Conservation (phyloP, 441 rosid species). For the Caryocar brasiliense region DNA sequence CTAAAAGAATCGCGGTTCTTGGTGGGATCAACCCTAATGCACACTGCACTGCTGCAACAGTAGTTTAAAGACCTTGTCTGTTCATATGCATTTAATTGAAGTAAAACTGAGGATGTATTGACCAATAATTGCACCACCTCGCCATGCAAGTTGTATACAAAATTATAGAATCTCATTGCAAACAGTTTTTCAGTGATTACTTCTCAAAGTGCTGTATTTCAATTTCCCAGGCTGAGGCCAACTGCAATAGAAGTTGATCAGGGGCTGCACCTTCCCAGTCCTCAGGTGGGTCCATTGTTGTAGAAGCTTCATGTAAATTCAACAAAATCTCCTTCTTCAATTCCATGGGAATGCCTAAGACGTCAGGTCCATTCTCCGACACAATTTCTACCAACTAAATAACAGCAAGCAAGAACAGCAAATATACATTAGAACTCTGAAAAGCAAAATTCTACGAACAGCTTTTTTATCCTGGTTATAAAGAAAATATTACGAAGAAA, state of each 20-base stretch:
- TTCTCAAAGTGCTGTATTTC: conserved; percentile 61
- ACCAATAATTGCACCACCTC: too few species aligned
- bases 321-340: conserved; percentile 73
- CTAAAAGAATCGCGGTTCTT: too few species aligned
- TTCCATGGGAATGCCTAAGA: conserved; percentile 61
- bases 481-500: too few species aligned
- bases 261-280: conserved; percentile 90
- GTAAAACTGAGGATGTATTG: not conserved
- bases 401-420: conserved; percentile 1
- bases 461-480: too few species aligned
- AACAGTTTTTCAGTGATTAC: conserved; percentile 18
- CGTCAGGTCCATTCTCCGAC: conserved; percentile 70
- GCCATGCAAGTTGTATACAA: conserved; percentile 3
- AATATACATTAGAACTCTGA: not conserved
- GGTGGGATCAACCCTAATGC: not conserved
- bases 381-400: conserved; percentile 69
- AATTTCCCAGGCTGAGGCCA: conserved; percentile 87
- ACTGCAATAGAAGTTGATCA: conserved; percentile 68
- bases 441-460: too few species aligned
- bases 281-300: conserved; percentile 64
- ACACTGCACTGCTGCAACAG: not conserved
- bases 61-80: not conserved
- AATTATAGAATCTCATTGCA: not conserved
- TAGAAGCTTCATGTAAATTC: conserved; percentile 70
- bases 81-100: conserved; percentile 5